These are phyloP conservation scores for Zhuliangozyma blackwelliae DNA, from an alignment of 1,139 yeast species.

Conservation along the genomic window DNA sequence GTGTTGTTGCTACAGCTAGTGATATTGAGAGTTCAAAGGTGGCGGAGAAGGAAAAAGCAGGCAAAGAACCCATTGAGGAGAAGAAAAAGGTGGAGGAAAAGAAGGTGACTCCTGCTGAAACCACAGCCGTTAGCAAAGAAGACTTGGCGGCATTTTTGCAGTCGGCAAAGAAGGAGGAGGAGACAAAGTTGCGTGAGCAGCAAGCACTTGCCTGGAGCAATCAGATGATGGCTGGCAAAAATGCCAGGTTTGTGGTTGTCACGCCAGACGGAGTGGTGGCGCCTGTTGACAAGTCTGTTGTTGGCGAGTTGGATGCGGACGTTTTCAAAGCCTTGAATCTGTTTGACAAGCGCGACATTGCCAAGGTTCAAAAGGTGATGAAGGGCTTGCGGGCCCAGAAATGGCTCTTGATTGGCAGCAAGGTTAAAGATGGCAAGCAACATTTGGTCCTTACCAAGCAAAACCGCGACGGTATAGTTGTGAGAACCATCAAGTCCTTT, in stretches of 20 bases:
- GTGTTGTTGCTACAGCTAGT: constrained; percentile 1
- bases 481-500: constrained; percentile 19
- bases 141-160: constrained; percentile 37
- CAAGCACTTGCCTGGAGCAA: constrained; percentile 54
- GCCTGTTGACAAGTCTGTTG: constrained; percentile 34
- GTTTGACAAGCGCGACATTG: constrained; percentile 28
- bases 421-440: constrained; percentile 16
- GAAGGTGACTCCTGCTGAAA: not conserved
- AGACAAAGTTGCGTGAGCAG: constrained; percentile 42
- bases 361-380: constrained; percentile 14
- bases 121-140: constrained; percentile 11
- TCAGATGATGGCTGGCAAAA: constrained; percentile 28
- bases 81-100: not conserved
- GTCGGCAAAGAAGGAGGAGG: constrained; percentile 41
- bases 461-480: constrained; percentile 8
- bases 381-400: constrained; percentile 25
- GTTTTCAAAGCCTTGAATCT: constrained; percentile 41
- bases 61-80: not conserved
- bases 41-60: not conserved
- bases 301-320: constrained; percentile 40
- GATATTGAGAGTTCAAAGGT: not conserved
- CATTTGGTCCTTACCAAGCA: constrained; percentile 25
- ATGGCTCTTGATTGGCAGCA: constrained; percentile 39
- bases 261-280: constrained; percentile 40
- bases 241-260: constrained; percentile 41